Evolutionary conservation across 768 basidiomycete species (phyloP).

Genomic region (Amanita phalloides): DNA sequence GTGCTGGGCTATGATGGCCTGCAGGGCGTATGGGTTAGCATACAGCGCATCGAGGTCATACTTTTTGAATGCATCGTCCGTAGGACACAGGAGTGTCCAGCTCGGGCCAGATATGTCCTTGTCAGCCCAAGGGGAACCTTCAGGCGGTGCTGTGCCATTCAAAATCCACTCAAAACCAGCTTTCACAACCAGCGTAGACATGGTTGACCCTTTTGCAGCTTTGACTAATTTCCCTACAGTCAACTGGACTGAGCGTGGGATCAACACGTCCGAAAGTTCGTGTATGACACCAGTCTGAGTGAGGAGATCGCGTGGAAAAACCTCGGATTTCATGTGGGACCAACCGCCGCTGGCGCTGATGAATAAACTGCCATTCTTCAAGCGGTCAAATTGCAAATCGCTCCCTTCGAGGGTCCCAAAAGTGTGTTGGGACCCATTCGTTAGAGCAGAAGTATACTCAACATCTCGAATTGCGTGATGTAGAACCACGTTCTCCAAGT

Average conservation of each 20-base stretch:
- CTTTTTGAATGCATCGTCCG: conserved; percentile 84
- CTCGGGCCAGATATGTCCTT: conserved; percentile 35
- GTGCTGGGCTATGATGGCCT: conserved; percentile 64
- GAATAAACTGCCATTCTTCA: conserved; percentile 38
- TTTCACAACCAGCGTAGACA: conserved; percentile 73
- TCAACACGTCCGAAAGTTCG: conserved; percentile 71
- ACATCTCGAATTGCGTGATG: conserved; percentile 78
- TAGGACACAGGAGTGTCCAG: conserved; percentile 89
- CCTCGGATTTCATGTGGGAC: conserved; percentile 52
- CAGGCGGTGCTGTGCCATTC: conserved; percentile 73
- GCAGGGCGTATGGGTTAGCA: conserved; percentile 40
- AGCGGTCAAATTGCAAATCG: conserved; percentile 59
- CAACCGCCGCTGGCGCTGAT: conserved; percentile 70
- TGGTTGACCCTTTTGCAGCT: conserved; percentile 82
- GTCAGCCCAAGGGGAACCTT: conserved; percentile 56
- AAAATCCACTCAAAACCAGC: conserved; percentile 89
- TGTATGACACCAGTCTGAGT: conserved; percentile 90
- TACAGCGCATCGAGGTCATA: conserved; percentile 73
- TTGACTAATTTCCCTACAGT: conserved; percentile 84
- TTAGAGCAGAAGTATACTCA: conserved; percentile 55
- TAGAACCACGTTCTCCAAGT: conserved; percentile 75
- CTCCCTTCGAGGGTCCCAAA: conserved; percentile 81
- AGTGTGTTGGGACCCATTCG: conserved; percentile 57
- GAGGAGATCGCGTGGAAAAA: conserved; percentile 56
- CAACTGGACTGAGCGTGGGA: conserved; percentile 81